Evolutionary conservation across 805 yeast species (phyloP).

Genomic region (Candida namnaoensis): DNA sequence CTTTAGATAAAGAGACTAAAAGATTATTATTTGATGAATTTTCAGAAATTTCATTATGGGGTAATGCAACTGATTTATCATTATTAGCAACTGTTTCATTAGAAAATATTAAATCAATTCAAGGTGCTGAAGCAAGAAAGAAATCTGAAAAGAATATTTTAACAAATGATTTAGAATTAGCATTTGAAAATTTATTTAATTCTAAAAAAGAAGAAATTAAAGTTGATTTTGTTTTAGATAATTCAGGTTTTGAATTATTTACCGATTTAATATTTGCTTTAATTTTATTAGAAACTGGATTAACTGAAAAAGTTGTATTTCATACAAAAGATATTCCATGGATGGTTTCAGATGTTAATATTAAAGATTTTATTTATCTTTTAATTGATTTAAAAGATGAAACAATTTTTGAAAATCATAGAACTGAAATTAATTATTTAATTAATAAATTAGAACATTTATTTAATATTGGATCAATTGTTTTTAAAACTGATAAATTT

Average conservation of each 20-base stretch:
- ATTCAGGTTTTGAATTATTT: slow-evolving; percentile 91
- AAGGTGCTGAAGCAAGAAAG: slow-evolving; percentile 82
- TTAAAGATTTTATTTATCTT: slow-evolving; percentile 62
- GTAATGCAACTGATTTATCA: slow-evolving; percentile 94
- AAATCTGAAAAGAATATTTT: slow-evolving; percentile 73
- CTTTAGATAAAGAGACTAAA: slow-evolving; percentile 32
- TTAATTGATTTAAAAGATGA: slow-evolving; percentile 46
- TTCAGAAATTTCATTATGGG: slow-evolving; percentile 89
- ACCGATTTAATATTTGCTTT: slow-evolving; percentile 68
- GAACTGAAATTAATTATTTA: slow-evolving; percentile 38
- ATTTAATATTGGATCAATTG: slow-evolving; percentile 36
- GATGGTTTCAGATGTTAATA: slow-evolving; percentile 96
- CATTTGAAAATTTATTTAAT: slow-evolving; percentile 45
- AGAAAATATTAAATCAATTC: slow-evolving; percentile 85
- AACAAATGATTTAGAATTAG: slow-evolving; percentile 61
- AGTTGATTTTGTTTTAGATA: slow-evolving; percentile 81
- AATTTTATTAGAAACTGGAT: slow-evolving; percentile 61
- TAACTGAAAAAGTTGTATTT: slow-evolving; percentile 55
- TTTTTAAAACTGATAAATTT: slow-evolving; percentile 54
- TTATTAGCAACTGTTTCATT: slow-evolving; percentile 79
- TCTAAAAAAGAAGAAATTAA: slow-evolving; percentile 22
- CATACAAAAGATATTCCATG: slow-evolving; percentile 93
- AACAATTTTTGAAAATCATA: slow-evolving; percentile 37
- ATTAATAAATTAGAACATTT: slow-evolving; percentile 36
- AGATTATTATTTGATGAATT: slow-evolving; percentile 70